Evolutionary conservation across 2,329 filamentous ascomycete species (phyloP), one percentile per base, ranked within the genome.

Genomic region (Neopestalotiopsis rosae): DNA sequence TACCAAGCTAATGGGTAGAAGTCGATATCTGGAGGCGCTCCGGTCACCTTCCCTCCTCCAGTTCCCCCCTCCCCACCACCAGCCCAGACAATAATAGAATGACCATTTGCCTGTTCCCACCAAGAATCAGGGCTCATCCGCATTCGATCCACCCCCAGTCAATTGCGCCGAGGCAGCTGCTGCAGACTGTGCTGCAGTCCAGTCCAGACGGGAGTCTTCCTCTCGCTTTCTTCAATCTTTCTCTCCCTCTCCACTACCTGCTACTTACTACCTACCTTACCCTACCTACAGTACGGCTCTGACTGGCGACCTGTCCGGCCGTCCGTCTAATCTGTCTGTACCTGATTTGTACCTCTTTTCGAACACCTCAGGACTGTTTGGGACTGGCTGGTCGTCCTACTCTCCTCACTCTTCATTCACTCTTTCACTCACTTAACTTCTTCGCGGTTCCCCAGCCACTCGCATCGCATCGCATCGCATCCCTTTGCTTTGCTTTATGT

Each of bases 401-500:
- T 52, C 45, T 52, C 38, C 61, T 45, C n/a, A 12, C 40, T 52
- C 30, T 38, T 62, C 40, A 20, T 14, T 40, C 40, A 20, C 61
- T 45, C 20, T 9, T 24, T 24, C 59, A 42, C n/a, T 42, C 28
- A 34, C 30, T 38, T 40, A 28, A 62, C 59, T 34, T 32, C n/a
- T 24, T 62, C 59, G 32, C 20, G 40, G 13, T 52, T 64, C 61
- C 61, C 61, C 61, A 64, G 61, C 61, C 61, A 64, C 61, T 64
- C 40, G 61, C 38, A 64, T 52, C 61, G 61, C 61, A 64, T 45
- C 61, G 61, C 61, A 52, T 32, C 61, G 61, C 61, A 64, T 24
- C 38, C 28, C 59, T 38, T 14, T 34, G 5, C 59, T 32, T 42
- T 42, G 59, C 59, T n/a, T 52, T 52, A n/a, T 14, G 42, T 49